Conservation (phyloP, 202 grass and related monocot species). For the Elaeis oleifera region DNA sequence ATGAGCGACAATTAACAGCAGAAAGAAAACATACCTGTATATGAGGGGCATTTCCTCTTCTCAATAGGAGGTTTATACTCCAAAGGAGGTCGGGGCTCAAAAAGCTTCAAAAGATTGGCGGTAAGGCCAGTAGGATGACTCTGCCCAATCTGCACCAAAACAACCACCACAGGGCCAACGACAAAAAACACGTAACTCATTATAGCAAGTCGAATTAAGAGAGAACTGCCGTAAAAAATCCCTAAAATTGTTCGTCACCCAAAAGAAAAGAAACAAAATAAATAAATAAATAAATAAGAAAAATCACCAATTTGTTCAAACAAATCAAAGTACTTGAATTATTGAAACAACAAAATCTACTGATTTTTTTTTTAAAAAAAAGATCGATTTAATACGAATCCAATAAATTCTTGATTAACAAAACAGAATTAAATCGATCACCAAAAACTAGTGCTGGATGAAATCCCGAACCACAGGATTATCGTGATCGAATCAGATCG, state of each 20-base stretch:
- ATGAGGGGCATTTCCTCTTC: slow-evolving; percentile 45
- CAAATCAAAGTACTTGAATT: slow-evolving; percentile 8
- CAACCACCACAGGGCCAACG: background rate
- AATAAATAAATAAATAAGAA: slow-evolving; percentile 11
- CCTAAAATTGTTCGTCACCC: background rate
- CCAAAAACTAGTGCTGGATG: no score
- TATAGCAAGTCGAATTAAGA: background rate
- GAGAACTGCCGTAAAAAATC: background rate
- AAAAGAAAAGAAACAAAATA: background rate
- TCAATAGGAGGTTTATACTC: slow-evolving; percentile 66
- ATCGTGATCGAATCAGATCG: no score
- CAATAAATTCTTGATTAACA: no score
- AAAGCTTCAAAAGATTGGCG: slow-evolving; percentile 59
- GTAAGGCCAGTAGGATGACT: no score
- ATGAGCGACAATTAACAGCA: background rate
- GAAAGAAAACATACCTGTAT: slow-evolving; percentile 35
- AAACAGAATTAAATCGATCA: no score
- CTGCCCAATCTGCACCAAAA: slow-evolving; percentile 49
- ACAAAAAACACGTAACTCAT: background rate
- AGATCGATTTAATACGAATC: no score
- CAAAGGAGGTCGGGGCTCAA: slow-evolving; percentile 63
- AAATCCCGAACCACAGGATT: no score
- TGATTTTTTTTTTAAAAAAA: no score
- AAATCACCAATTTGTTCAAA: slow-evolving; percentile 1
- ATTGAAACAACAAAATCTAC: background rate